Conservation (phyloP, 345 rosid genomes). For the Syzygium oleosum region DNA sequence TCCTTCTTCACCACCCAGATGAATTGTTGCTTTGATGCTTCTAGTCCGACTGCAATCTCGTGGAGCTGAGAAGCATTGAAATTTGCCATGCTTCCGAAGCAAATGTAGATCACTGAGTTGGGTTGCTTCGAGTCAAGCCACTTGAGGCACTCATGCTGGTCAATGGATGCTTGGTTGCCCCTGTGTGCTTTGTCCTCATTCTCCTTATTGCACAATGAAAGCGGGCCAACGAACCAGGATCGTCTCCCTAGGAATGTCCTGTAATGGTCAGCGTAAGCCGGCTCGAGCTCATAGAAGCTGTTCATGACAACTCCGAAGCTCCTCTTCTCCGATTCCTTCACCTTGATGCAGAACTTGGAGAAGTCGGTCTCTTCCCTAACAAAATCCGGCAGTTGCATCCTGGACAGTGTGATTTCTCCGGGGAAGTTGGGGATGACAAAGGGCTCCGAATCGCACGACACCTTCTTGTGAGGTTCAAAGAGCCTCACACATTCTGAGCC, state of each 20-base stretch:
- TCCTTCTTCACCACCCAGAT: slow-evolving; percentile 36
- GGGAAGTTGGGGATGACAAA: slow-evolving; percentile 27
- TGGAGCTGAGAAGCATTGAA: slow-evolving; percentile 17
- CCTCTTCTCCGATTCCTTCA: slow-evolving; percentile 24
- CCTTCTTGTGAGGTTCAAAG: slow-evolving; percentile 7
- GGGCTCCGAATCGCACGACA: slow-evolving; percentile 17
- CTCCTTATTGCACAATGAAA: slow-evolving; percentile 21
- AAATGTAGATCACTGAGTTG: slow-evolving; percentile 31
- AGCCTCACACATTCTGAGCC: neutral
- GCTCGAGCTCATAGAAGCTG: slow-evolving; percentile 74
- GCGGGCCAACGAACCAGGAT: slow-evolving; percentile 63
- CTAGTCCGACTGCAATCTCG: slow-evolving; percentile 35
- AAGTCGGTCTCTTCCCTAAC: neutral
- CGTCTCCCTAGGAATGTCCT: slow-evolving; percentile 25
- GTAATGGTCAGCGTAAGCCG: slow-evolving; percentile 33
- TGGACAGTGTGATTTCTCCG: slow-evolving; percentile 11
- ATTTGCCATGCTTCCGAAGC: slow-evolving; percentile 29
- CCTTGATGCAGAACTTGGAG: neutral
- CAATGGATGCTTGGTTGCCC: slow-evolving; percentile 16
- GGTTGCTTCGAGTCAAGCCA: slow-evolving; percentile 34
- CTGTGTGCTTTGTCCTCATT: slow-evolving; percentile 20
- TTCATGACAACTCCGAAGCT: slow-evolving; percentile 62
- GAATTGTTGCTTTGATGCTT: slow-evolving; percentile 26
- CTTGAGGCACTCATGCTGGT: slow-evolving; percentile 22
- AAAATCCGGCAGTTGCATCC: slow-evolving; percentile 4